These are phyloP conservation scores for Epichloe sp. DNA, from an alignment of 2,329 filamentous ascomycete genomes.

Conservation along the genomic window DNA sequence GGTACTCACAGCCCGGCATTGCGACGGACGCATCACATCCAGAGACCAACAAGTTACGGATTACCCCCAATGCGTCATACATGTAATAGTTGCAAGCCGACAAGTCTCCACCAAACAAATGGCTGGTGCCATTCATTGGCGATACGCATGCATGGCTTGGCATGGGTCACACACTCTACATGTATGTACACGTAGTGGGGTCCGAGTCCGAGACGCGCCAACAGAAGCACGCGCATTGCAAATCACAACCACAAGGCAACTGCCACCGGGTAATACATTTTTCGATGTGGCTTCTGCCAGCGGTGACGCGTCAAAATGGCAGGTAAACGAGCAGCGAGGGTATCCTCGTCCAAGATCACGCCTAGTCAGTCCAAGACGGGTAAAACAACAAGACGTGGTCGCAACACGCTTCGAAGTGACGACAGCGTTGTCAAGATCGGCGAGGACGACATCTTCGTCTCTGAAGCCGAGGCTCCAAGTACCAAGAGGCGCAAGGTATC, in stretches of 20 bases:
- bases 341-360: background rate
- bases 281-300: background rate
- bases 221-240: background rate
- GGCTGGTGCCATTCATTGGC: too few relatives aligned
- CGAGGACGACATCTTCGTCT: background rate
- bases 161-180: too few relatives aligned
- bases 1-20: too few relatives aligned
- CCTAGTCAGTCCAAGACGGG: background rate
- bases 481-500: conserved; percentile 7
- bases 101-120: too few relatives aligned
- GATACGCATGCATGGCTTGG: too few relatives aligned
- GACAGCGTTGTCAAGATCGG: background rate
- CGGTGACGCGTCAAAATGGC: background rate
- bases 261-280: background rate
- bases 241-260: too few relatives aligned
- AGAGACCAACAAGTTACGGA: too few relatives aligned
- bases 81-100: too few relatives aligned
- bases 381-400: background rate
- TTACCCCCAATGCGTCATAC: too few relatives aligned
- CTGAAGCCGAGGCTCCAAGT: background rate
- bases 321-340: background rate
- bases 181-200: background rate
- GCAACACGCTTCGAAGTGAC: background rate
- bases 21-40: too few relatives aligned
- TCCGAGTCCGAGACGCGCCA: conserved; percentile 1